phyloP scores from a whole-genome alignment of 208 protist genomes.

The Leishmania tarentolae region DNA sequence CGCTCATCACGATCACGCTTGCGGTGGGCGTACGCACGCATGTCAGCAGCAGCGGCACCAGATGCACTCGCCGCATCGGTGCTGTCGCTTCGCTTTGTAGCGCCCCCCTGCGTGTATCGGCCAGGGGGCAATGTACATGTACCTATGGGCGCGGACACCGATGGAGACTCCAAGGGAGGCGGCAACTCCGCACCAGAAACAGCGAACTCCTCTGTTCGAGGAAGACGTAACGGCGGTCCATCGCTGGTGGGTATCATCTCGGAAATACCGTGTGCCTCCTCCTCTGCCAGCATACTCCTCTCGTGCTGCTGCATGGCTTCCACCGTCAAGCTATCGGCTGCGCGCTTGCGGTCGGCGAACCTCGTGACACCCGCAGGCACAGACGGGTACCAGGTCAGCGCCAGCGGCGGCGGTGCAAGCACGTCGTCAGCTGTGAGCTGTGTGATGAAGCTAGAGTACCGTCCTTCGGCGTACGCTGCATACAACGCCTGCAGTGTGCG shows the following conservation, averaged over 20 bases:
- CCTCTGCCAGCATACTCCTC: constrained; percentile 13
- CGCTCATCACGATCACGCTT: constrained; percentile 36
- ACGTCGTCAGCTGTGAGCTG: constrained; percentile 39
- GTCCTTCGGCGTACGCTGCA: constrained; percentile 22
- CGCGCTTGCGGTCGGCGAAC: constrained; percentile 31
- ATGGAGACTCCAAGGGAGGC: background rate
- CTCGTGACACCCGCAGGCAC: constrained; percentile 8
- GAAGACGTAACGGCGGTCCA: constrained; percentile 2
- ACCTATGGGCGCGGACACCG: background rate
- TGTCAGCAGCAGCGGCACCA: background rate
- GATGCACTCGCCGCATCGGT: no score
- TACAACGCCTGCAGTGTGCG: constrained; percentile 36
- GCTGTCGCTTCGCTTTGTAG: background rate
- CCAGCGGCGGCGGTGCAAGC: constrained; percentile 40
- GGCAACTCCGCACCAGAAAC: background rate
- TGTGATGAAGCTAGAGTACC: constrained; percentile 13
- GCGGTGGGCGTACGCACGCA: background rate
- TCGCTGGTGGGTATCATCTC: background rate
- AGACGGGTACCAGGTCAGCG: constrained; percentile 44
- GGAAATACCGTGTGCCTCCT: background rate
- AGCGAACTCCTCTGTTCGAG: constrained; percentile 3
- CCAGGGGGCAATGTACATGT: background rate
- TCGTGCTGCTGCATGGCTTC: constrained; percentile 4
- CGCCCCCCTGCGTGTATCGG: background rate
- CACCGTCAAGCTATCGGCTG: background rate